These are phyloP conservation scores for Mycena kentingensis DNA, from an alignment of 768 basidiomycete species.

Conservation along the genomic window DNA sequence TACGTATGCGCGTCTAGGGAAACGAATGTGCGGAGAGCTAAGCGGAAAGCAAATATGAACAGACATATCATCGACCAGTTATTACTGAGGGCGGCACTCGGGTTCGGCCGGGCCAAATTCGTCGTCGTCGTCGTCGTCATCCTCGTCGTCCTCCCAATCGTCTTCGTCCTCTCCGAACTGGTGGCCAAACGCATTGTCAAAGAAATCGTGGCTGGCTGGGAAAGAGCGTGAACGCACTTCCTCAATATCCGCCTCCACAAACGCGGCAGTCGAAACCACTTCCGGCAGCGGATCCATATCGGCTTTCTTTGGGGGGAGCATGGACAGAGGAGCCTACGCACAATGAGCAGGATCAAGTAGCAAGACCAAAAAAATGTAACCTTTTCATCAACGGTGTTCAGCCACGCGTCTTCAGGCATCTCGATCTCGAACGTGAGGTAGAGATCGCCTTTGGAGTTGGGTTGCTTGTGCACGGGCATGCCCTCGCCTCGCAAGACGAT, in stretches of 20 bases:
- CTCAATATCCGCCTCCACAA: constrained; percentile 75
- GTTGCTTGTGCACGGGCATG: constrained; percentile 76
- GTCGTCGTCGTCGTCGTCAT: constrained; percentile 58
- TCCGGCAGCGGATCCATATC: constrained; percentile 74
- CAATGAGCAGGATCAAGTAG: constrained; percentile 4
- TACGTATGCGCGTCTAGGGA: too few species aligned
- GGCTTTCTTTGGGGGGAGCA: constrained; percentile 77
- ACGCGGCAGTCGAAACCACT: constrained; percentile 68
- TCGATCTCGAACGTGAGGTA: constrained; percentile 84
- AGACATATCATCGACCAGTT: not conserved
- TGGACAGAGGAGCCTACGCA: constrained; percentile 56
- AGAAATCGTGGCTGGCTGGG: constrained; percentile 73
- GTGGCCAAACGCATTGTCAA: constrained; percentile 68
- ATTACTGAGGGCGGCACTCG: constrained; percentile 64
- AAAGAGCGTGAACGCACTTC: constrained; percentile 84
- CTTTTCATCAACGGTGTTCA: constrained; percentile 59
- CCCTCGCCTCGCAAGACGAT: constrained; percentile 84
- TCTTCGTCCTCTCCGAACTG: constrained; percentile 77
- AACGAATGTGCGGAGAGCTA: not conserved
- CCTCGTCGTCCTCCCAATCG: constrained; percentile 71
- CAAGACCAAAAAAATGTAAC: constrained; percentile 40
- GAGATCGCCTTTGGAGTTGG: constrained; percentile 75
- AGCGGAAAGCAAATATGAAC: not conserved
- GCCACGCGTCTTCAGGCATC: constrained; percentile 84
- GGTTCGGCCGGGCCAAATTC: constrained; percentile 42